phyloP scores from a whole-genome alignment of 768 basidiomycete genomes.

The Boletus fagicola region DNA sequence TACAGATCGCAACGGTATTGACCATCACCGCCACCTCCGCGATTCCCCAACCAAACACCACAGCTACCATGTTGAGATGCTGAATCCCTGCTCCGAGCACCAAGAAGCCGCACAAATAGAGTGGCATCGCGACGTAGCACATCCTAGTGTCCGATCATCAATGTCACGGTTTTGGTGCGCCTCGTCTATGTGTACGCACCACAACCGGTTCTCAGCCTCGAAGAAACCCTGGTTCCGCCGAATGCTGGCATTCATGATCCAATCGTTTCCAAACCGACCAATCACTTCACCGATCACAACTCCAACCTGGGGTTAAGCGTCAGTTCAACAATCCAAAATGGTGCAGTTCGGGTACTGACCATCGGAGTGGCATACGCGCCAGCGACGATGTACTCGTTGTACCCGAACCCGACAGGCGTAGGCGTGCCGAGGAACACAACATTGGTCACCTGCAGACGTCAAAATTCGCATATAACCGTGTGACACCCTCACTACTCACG shows the following conservation, averaged over 20 bases:
- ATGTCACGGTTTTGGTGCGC: too few species aligned
- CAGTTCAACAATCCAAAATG: background rate
- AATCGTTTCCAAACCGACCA: constrained; percentile 52
- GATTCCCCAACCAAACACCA: constrained; percentile 46
- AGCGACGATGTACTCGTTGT: constrained; percentile 39
- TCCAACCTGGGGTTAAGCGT: constrained; percentile 36
- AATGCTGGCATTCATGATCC: constrained; percentile 43
- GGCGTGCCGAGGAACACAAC: constrained; percentile 52
- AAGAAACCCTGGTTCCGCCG: constrained; percentile 51
- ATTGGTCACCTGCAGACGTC: constrained; percentile 45
- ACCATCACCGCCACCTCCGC: constrained; percentile 38
- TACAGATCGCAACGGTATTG: constrained; percentile 42
- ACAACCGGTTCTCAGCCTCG: constrained; percentile 48
- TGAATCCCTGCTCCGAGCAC: constrained; percentile 41
- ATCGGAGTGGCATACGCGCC: constrained; percentile 47
- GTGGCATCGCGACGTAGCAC: constrained; percentile 39
- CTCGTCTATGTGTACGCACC: constrained; percentile 24
- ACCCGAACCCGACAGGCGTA: constrained; percentile 47
- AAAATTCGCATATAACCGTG: background rate
- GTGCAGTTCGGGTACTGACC: constrained; percentile 23
- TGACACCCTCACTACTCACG: constrained; percentile 21
- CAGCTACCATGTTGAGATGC: constrained; percentile 25
- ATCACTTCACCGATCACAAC: constrained; percentile 51
- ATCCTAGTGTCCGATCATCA: constrained; percentile 22
- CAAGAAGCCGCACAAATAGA: constrained; percentile 44